phyloP scores from a whole-genome alignment of 2,329 filamentous ascomycete species.

The Didymella exigua region DNA sequence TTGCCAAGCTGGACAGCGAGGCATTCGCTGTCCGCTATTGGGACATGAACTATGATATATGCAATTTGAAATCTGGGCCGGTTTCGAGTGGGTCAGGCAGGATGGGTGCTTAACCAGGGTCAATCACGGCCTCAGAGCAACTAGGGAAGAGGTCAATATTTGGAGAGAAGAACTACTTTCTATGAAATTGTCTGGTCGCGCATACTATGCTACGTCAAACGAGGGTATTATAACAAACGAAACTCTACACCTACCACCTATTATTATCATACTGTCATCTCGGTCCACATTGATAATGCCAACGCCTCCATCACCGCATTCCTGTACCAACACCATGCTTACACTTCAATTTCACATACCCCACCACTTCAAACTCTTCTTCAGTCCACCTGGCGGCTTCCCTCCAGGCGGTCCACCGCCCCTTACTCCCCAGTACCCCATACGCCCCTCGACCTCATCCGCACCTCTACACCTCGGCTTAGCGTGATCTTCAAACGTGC shows the following conservation, averaged over 20 bases:
- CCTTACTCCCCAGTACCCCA: slow-evolving; percentile 34
- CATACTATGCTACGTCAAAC: neutral
- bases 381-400: neutral
- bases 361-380: too few relatives aligned
- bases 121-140: neutral
- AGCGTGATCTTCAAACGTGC: slow-evolving; percentile 60
- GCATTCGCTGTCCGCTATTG: neutral
- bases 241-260: neutral
- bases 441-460: slow-evolving; percentile 7
- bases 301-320: too few relatives aligned
- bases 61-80: neutral
- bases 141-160: neutral
- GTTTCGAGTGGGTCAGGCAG: neutral
- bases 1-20: neutral
- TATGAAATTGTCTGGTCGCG: neutral
- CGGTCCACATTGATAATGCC: neutral
- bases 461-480: slow-evolving; percentile 51
- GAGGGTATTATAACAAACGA: slow-evolving; percentile 4
- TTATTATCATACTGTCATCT: neutral
- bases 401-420: neutral
- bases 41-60: neutral
- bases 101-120: neutral
- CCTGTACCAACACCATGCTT: too few relatives aligned
- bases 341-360: neutral
- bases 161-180: neutral